Base-by-base conservation (phyloP, 345 rosid species). In the Citrus hindsii region DNA sequence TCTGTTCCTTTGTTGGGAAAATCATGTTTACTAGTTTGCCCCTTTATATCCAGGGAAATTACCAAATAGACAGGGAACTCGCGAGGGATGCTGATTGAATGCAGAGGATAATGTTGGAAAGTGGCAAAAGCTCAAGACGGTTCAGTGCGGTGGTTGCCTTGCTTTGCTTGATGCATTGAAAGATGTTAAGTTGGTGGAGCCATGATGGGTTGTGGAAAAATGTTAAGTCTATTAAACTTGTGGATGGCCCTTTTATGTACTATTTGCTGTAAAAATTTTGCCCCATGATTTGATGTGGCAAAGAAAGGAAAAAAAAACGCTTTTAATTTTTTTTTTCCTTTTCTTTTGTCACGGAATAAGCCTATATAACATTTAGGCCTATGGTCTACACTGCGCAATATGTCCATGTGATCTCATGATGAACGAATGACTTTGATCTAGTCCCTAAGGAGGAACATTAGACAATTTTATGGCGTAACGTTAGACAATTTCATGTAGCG, bases 181-280 rank as follows among this genome's bases (percentile, higher is more conserved):
- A 67, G 53, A 76, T 59, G 60, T 22, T 9, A n/a, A 69, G 69
- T 46, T 60, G 83, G 87, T 82, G 87, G 89, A 67, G 83, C 82
- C 85, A 53, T 53, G 48, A 67, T 65, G 75, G 75, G 61, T 25
- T 22, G 64, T 24, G 67, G 74, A 59, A 37, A 63, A 76, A 33
- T 61, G 46, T 12, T 13, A 0, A 33, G 22, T 18, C 58, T 59
- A 61, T 62, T 75, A 38, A 74, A 46, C 7, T 33, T 76, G 18
- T 55, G 42, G 38, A 59, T 69, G 76, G 68, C 79, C 80, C 76
- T 62, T 27, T 69, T 79, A 18, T 66, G 60, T 38, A 70, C 55
- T 75, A 5, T 46, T 63, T 62, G 14, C 55, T 18, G 33, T 46
- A 8, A 33, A 24, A 58, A 14, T 74, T 71, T 63, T 9, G 10